phyloP scores from a whole-genome alignment of 2,329 filamentous ascomycete genomes.

The Fusarium falciforme region DNA sequence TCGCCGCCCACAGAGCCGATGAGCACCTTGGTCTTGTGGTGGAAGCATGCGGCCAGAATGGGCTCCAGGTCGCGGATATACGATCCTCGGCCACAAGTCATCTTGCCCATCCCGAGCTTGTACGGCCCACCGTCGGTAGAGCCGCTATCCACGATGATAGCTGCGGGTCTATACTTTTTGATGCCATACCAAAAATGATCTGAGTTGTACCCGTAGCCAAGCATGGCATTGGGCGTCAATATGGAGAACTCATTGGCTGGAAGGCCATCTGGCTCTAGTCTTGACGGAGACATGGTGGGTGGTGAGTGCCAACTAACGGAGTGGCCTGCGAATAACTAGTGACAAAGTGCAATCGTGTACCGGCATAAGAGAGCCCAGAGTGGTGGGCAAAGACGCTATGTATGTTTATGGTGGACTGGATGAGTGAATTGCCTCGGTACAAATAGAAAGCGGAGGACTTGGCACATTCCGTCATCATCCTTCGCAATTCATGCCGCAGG shows the following conservation, averaged over 20 bases:
- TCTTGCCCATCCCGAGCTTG: slow-evolving; percentile 52
- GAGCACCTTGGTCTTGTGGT: slow-evolving; percentile 39
- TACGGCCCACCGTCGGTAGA: slow-evolving; percentile 47
- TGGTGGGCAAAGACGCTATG: background rate
- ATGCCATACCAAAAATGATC: slow-evolving; percentile 48
- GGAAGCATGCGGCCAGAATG: slow-evolving; percentile 36
- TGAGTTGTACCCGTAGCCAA: slow-evolving; percentile 46
- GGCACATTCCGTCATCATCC: background rate
- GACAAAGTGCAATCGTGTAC: background rate
- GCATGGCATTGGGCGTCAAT: slow-evolving; percentile 48
- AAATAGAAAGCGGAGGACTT: background rate
- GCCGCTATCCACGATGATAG: slow-evolving; percentile 46
- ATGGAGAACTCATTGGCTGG: slow-evolving; percentile 26
- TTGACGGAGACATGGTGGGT: background rate
- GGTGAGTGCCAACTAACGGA: background rate
- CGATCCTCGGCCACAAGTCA: slow-evolving; percentile 48
- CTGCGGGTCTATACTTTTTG: slow-evolving; percentile 35
- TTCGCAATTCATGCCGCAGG: background rate
- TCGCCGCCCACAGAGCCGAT: slow-evolving; percentile 57
- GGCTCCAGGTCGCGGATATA: slow-evolving; percentile 55
- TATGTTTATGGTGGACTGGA: background rate
- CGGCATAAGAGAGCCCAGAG: background rate
- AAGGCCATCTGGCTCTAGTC: background rate
- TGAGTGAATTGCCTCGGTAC: background rate
- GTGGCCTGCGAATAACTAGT: background rate